These are phyloP conservation scores for Kodamaea sp. DNA, from an alignment of 1,139 yeast genomes.

Conservation along the genomic window DNA sequence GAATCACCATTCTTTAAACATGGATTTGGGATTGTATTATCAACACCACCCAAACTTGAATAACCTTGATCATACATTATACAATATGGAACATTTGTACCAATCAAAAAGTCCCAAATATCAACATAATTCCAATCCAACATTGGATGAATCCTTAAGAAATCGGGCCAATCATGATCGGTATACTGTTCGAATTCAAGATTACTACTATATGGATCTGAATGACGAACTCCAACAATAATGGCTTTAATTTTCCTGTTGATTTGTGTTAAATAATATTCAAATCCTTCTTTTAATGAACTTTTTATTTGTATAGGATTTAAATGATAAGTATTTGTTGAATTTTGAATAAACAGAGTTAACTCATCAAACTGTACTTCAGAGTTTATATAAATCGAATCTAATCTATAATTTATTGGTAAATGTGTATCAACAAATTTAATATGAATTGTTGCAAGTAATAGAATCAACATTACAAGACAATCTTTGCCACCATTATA, in stretches of 20 bases:
- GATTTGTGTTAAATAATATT: conserved; percentile 43
- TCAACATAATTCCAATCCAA: conserved; percentile 77
- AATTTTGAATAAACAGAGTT: conserved; percentile 38
- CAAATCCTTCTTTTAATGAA: conserved; percentile 64
- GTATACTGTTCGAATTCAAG: conserved; percentile 60
- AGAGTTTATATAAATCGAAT: conserved; percentile 67
- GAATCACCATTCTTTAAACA: conserved; percentile 33
- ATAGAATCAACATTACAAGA: conserved; percentile 69
- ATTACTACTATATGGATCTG: conserved; percentile 70
- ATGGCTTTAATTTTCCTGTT: conserved; percentile 56
- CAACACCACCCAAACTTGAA: conserved; percentile 76
- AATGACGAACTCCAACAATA: conserved; percentile 75
- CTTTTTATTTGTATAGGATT: conserved; percentile 44
- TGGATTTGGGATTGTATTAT: conserved; percentile 67
- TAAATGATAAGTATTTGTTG: conserved; percentile 43
- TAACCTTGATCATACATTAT: conserved; percentile 70
- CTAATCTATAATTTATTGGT: conserved; percentile 36
- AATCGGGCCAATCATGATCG: conserved; percentile 86
- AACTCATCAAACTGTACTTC: conserved; percentile 66
- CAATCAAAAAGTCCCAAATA: conserved; percentile 66
- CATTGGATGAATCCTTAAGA: conserved; percentile 75
- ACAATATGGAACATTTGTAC: conserved; percentile 57
- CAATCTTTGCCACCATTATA: conserved; percentile 94
- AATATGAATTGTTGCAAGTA: conserved; percentile 55
- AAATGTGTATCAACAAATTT: conserved; percentile 19